Conservation (phyloP, 768 basidiomycete genomes). For the Krasilnikovozyma curviuscula region DNA sequence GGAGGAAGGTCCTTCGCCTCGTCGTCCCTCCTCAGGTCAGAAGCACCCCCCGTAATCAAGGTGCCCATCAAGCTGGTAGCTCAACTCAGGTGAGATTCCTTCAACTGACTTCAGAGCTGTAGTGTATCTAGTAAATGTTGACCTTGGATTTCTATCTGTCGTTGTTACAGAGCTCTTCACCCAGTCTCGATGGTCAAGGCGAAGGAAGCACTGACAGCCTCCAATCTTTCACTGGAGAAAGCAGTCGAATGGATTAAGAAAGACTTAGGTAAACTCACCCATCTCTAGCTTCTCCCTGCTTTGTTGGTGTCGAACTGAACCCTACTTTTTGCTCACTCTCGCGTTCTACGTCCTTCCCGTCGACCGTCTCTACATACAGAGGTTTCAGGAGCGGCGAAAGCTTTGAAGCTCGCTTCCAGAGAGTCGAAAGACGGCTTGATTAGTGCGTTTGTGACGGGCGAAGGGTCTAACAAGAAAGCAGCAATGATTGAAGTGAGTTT, state of each 20-base stretch:
- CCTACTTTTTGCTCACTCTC: too few relatives aligned
- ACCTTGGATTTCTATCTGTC: neutral
- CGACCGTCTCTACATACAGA: too few relatives aligned
- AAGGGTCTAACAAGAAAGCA: slow-evolving; percentile 33
- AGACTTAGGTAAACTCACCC: too few relatives aligned
- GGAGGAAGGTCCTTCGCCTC: too few relatives aligned
- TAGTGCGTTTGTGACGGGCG: slow-evolving; percentile 51
- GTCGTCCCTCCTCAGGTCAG: too few relatives aligned
- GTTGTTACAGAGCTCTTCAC: slow-evolving; percentile 36
- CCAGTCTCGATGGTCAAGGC: slow-evolving; percentile 67
- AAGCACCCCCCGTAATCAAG: slow-evolving; percentile 49
- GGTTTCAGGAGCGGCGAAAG: slow-evolving; percentile 53
- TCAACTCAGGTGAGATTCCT: slow-evolving; percentile 38
- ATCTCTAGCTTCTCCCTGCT: too few relatives aligned
- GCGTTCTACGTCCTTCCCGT: too few relatives aligned
- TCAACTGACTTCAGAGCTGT: too few relatives aligned
- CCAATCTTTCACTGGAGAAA: slow-evolving; percentile 49
- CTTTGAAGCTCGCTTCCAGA: slow-evolving; percentile 62
- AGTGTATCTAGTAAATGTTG: neutral
- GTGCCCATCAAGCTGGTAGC: slow-evolving; percentile 59
- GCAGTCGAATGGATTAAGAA: slow-evolving; percentile 67
- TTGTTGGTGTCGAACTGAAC: too few relatives aligned
- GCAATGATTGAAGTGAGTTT: slow-evolving; percentile 32
- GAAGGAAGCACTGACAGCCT: slow-evolving; percentile 58
- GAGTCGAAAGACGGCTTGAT: slow-evolving; percentile 59